Evolutionary conservation across 2,329 filamentous ascomycete genomes (phyloP).

Genomic region (Curvularia hawaiiensis): DNA sequence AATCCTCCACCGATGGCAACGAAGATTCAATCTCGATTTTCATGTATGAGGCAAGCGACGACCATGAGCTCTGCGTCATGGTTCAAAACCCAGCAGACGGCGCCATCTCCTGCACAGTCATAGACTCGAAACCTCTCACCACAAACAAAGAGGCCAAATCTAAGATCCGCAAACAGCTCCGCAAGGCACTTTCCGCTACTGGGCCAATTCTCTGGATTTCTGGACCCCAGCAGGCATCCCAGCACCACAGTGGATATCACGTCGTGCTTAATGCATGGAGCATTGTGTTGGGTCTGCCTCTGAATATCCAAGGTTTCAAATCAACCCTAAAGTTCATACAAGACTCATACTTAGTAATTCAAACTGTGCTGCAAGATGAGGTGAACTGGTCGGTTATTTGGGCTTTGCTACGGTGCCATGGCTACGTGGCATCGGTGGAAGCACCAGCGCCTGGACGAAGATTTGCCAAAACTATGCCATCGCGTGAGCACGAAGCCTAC

Average conservation of each 20-base stretch:
- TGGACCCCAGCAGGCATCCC: background rate
- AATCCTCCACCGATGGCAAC: background rate
- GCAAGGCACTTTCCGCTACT: background rate
- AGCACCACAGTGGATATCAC: background rate
- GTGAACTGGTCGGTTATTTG: conserved; percentile 1
- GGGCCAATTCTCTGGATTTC: background rate
- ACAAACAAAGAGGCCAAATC: background rate
- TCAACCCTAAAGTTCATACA: background rate
- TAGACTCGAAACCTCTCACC: background rate
- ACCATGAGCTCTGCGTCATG: background rate
- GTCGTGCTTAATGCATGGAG: conserved; percentile 3
- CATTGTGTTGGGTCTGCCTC: background rate
- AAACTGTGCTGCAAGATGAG: background rate
- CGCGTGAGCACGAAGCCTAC: background rate
- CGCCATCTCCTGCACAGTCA: background rate
- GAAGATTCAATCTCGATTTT: background rate
- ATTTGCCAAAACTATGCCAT: background rate
- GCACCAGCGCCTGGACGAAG: background rate
- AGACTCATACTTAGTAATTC: background rate
- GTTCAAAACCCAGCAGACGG: background rate
- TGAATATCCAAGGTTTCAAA: background rate
- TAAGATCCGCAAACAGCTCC: background rate
- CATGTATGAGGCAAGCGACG: background rate
- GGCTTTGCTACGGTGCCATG: background rate
- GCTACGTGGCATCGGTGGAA: background rate